phyloP scores from a whole-genome alignment of 2,329 filamentous ascomycete species.

The Trichoderma koningiopsis region DNA sequence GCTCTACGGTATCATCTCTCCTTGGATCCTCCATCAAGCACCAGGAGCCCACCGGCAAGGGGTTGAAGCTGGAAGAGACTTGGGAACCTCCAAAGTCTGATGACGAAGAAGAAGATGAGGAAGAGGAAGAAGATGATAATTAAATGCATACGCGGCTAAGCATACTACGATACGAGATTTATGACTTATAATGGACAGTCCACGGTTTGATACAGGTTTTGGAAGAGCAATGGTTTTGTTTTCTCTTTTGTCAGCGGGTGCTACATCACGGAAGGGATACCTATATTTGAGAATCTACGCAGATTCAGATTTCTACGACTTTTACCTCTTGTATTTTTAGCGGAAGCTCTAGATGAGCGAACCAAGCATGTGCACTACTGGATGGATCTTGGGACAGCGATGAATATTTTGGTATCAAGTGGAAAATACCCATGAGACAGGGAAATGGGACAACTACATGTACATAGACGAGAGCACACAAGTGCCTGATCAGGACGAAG shows the following conservation, averaged over 20 bases:
- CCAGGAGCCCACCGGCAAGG: slow-evolving; percentile 63
- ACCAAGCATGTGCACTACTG: not conserved
- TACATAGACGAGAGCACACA: slow-evolving; percentile 12
- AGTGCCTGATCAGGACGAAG: not conserved
- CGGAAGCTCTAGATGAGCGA: slow-evolving; percentile 1
- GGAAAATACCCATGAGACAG: not conserved
- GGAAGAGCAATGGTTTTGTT: not conserved
- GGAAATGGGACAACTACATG: not conserved
- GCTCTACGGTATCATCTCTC: slow-evolving; percentile 56
- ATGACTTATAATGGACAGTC: not conserved
- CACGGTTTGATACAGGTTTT: not conserved
- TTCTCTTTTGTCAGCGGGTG: not conserved
- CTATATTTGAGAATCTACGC: not conserved
- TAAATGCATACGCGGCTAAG: not conserved
- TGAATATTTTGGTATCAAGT: not conserved
- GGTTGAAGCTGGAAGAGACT: slow-evolving; percentile 78
- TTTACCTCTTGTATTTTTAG: not conserved
- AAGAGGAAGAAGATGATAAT: slow-evolving; percentile 43
- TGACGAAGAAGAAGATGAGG: slow-evolving; percentile 56
- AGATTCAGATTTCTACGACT: not conserved
- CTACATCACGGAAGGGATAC: not conserved
- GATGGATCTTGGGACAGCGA: not conserved
- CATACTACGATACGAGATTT: slow-evolving; percentile 8
- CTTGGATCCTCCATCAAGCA: slow-evolving; percentile 52
- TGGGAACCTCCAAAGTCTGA: slow-evolving; percentile 71